Evolutionary conservation across 208 protist species (phyloP).

Genomic region (Trypanosoma platydactyli): DNA sequence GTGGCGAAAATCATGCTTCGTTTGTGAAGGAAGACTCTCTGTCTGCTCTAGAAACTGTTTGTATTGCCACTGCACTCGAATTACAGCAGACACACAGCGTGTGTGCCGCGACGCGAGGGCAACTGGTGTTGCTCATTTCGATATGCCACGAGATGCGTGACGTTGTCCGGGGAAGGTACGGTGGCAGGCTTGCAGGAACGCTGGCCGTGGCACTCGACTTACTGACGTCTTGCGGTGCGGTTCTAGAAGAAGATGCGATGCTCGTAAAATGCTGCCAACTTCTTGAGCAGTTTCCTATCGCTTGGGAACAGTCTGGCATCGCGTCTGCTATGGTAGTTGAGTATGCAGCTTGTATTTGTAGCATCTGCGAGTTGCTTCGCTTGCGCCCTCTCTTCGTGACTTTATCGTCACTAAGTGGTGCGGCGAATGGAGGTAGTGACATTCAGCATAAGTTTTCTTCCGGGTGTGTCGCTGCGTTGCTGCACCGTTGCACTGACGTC

Average conservation of each 20-base stretch:
- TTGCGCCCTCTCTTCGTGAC: background rate
- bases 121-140: slow-evolving; percentile 10
- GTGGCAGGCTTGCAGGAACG: slow-evolving; percentile 14
- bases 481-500: slow-evolving; percentile 21
- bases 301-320: slow-evolving; percentile 19
- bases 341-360: slow-evolving; percentile 15
- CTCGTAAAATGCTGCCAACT: background rate
- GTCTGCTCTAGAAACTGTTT: slow-evolving; percentile 7
- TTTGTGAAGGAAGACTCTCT: background rate
- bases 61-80: slow-evolving; percentile 16
- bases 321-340: slow-evolving; percentile 6
- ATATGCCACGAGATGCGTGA: slow-evolving; percentile 13
- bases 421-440: background rate
- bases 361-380: slow-evolving; percentile 19
- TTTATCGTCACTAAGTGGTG: background rate
- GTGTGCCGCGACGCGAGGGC: background rate
- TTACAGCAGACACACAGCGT: slow-evolving; percentile 3
- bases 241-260: background rate
- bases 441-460: background rate
- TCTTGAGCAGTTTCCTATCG: slow-evolving; percentile 18
- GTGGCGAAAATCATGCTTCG: background rate
- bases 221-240: background rate
- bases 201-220: slow-evolving; percentile 27
- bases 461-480: slow-evolving; percentile 1
- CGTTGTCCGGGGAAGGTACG: slow-evolving; percentile 16